Evolutionary conservation across 768 basidiomycete genomes (phyloP).

Genomic region (Tricholoma bakamatsutake): DNA sequence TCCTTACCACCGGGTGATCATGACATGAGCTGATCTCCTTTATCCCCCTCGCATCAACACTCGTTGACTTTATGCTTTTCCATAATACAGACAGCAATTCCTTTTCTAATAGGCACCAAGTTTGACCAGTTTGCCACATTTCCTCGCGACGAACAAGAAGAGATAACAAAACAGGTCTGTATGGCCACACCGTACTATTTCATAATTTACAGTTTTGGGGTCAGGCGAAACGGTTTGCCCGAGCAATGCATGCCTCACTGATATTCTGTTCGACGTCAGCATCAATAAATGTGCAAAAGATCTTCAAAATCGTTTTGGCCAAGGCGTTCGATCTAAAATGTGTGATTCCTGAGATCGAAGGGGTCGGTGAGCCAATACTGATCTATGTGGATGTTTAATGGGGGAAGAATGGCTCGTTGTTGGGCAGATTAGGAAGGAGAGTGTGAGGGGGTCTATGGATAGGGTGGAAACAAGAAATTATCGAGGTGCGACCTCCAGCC

Average conservation of each 20-base stretch:
- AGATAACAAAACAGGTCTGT: conserved; percentile 92
- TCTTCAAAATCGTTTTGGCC: conserved; percentile 95
- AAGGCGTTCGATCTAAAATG: conserved; percentile 99
- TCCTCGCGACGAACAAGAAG: conserved; percentile 96
- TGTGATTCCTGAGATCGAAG: conserved; percentile 96
- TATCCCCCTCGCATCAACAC: neutral
- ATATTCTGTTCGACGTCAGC: conserved; percentile 99
- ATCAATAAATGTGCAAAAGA: conserved; percentile 99
- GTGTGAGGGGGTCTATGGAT: conserved; percentile 5
- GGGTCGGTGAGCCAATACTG: conserved; percentile 92
- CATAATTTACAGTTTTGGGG: conserved; percentile 2
- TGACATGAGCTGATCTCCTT: neutral
- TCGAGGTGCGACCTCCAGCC: conserved; percentile 19
- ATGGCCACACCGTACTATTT: neutral
- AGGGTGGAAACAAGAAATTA: conserved; percentile 26
- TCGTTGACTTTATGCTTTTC: neutral
- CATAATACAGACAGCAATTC: conserved; percentile 81
- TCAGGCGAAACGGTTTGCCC: conserved; percentile 95
- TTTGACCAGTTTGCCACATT: conserved; percentile 96
- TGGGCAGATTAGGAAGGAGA: conserved; percentile 4
- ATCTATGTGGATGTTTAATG: conserved; percentile 83
- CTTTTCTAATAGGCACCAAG: conserved; percentile 97
- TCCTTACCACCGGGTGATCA: neutral
- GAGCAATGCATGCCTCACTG: conserved; percentile 99
- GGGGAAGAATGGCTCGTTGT: conserved; percentile 13